Base-by-base conservation (phyloP, 257 asterid species). In the Solanum tarijense region DNA sequence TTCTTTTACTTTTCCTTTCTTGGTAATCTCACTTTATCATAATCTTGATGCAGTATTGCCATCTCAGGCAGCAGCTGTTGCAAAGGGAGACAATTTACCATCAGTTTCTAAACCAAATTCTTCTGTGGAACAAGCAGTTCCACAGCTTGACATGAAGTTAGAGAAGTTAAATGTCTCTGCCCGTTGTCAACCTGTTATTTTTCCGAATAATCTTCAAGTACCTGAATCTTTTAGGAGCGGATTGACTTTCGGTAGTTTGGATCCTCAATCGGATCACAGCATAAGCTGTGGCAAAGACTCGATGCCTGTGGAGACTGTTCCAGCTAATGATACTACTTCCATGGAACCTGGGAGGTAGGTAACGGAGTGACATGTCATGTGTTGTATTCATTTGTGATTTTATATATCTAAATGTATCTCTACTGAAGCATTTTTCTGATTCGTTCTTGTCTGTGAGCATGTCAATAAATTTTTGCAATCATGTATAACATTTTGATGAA, bases 181-280 rank as follows among this genome's bases (percentile, higher is more conserved):
- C 46, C 76, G 14, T 65, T 83, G 39, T 55, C 90, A 86, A 83
- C 89, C 94, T 75, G 98, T 93, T 88, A 91, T 93, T 78, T 92
- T 92, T 84, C 96, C 94, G 6, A 89, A 91, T 88, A 91, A 92
- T 92, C 89, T 94, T 87, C 94, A 89, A 83, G 94, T 94, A 76
- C 93, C 95, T 21, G 95, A 94, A 85, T 93, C 90, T 41, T 87
- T 89, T 31, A 90, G 85, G 89, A 90, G 79, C 6, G 88, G 90
- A 18, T 69, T 94, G 90, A 92, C 91, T 74, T 94, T 94, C 79
- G 98, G 98, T 82, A 94, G 94, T 89, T 82, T 93, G 87, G 92
- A 91, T 89, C 90, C 89, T 86, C 85, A 83, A 83, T 34, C 60
- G 38, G 91, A 75, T 85, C 88, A 83, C 35, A 86, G 78, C 65